These are phyloP conservation scores for Mycena filopes DNA, from an alignment of 768 basidiomycete genomes.

Conservation along the genomic window DNA sequence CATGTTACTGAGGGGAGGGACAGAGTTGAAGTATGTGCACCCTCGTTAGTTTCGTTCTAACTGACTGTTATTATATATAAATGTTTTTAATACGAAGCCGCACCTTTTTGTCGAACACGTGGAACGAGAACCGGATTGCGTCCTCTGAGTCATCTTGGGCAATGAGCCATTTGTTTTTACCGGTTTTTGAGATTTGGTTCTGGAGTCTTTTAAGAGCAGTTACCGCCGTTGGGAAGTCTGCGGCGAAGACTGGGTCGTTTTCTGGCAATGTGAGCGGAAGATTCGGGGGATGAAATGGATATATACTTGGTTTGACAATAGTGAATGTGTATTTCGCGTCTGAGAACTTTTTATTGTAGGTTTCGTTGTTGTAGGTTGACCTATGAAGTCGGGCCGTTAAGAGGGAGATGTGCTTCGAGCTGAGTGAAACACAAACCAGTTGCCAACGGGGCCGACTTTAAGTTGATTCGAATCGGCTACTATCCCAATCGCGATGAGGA, in stretches of 20 bases:
- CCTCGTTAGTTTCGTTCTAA: neutral
- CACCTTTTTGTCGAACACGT: neutral
- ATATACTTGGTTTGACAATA: neutral
- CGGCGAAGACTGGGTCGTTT: neutral
- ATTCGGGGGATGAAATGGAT: neutral
- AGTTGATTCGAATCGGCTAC: neutral
- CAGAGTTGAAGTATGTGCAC: neutral
- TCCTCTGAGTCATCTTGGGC: neutral
- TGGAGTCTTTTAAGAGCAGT: conserved; percentile 2
- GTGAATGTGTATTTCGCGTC: neutral
- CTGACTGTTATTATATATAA: neutral
- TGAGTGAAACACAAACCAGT: neutral
- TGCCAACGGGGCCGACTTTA: neutral
- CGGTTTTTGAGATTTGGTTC: neutral
- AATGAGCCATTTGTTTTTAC: neutral
- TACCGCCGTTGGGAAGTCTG: neutral
- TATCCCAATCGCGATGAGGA: neutral
- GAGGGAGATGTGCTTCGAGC: too few relatives aligned
- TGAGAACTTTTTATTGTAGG: neutral
- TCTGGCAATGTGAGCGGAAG: neutral
- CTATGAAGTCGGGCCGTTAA: too few relatives aligned
- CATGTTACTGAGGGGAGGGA: too few relatives aligned
- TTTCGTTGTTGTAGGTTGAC: neutral
- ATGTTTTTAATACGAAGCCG: neutral
- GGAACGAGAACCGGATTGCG: neutral